phyloP scores from a whole-genome alignment of 2,329 filamentous ascomycete genomes.

The Daldinia sp. region DNA sequence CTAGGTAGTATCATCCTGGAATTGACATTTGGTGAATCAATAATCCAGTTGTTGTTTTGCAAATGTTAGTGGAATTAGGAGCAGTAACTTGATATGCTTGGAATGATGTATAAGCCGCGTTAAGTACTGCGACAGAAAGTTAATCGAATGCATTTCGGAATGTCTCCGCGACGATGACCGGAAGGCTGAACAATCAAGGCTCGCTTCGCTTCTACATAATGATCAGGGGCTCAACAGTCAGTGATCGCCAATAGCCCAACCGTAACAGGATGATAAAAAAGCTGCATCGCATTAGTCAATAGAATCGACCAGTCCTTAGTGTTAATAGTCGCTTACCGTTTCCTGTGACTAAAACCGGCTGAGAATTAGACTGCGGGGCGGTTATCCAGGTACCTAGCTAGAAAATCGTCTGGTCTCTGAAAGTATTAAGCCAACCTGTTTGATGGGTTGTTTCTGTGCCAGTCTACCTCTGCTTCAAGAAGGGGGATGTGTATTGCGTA shows the following conservation, averaged over 20 bases:
- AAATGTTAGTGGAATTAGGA: background rate
- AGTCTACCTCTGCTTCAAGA: background rate
- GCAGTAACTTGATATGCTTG: background rate
- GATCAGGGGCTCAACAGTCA: background rate
- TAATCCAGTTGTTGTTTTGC: background rate
- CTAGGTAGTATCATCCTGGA: background rate
- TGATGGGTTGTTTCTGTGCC: background rate
- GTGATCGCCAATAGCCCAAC: background rate
- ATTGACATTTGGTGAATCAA: background rate
- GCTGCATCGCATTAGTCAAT: background rate
- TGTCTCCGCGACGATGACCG: background rate
- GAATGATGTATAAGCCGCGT: background rate
- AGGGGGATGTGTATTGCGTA: background rate
- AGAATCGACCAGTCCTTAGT: background rate
- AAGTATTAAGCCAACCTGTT: background rate
- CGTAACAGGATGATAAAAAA: background rate
- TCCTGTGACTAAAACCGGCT: background rate
- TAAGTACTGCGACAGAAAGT: background rate
- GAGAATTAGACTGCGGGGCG: background rate
- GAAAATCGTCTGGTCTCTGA: background rate
- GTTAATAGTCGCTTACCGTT: background rate
- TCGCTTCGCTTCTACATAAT: background rate
- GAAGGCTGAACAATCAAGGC: background rate
- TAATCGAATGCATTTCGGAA: background rate
- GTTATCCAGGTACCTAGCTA: background rate